Evolutionary conservation across 2,329 filamentous ascomycete genomes (phyloP).

Genomic region (Aspergillus nomiae): DNA sequence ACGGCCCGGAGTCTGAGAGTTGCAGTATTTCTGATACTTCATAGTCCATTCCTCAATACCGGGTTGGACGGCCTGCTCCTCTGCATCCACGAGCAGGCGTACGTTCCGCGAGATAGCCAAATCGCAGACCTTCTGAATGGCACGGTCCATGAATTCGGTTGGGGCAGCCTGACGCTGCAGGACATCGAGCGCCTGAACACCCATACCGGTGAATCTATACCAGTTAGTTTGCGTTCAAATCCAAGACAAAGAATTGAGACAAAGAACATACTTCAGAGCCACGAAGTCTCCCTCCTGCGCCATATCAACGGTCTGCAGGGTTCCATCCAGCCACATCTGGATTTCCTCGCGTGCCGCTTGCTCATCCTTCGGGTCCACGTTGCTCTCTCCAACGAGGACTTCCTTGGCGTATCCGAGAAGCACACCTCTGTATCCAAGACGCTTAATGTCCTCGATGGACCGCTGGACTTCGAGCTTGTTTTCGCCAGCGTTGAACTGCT

Average conservation of each 20-base stretch:
- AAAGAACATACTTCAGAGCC: constrained; percentile 50
- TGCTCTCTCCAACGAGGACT: constrained; percentile 52
- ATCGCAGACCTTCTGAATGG: constrained; percentile 49
- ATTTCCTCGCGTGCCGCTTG: constrained; percentile 37
- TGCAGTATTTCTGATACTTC: constrained; percentile 56
- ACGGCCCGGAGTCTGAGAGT: constrained; percentile 45
- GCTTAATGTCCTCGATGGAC: constrained; percentile 50
- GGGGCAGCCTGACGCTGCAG: constrained; percentile 43
- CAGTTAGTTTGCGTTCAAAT: constrained; percentile 6
- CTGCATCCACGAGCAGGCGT: constrained; percentile 56
- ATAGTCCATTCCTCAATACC: constrained; percentile 57
- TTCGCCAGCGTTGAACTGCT: constrained; percentile 60
- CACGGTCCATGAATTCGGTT: constrained; percentile 42
- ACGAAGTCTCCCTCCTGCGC: constrained; percentile 54
- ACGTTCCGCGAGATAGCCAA: constrained; percentile 45
- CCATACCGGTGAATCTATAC: constrained; percentile 52
- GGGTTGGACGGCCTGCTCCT: constrained; percentile 55
- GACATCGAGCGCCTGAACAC: constrained; percentile 43
- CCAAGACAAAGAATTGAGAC: neutral
- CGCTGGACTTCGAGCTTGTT: constrained; percentile 51
- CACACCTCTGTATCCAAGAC: constrained; percentile 55
- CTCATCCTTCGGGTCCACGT: constrained; percentile 30
- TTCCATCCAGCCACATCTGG: constrained; percentile 54
- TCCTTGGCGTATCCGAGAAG: constrained; percentile 58
- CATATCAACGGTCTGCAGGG: constrained; percentile 56